These are phyloP conservation scores for Solanum lignicaule DNA, from an alignment of 257 asterid genomes.

Conservation along the genomic window DNA sequence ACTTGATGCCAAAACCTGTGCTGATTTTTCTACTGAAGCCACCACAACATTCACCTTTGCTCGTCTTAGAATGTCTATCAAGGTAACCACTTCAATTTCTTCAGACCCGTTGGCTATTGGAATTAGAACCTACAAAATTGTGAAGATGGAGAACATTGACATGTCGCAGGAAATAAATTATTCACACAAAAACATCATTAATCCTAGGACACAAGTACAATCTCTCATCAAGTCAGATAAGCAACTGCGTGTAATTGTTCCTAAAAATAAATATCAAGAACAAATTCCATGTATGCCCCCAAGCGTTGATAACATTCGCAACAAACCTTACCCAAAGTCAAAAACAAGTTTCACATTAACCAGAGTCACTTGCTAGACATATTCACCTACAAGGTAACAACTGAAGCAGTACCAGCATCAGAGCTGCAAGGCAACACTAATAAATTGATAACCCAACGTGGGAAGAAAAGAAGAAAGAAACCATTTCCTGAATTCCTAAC, in stretches of 20 bases:
- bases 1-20: slow-evolving; percentile 40
- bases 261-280: not conserved
- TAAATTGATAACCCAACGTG: not conserved
- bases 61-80: slow-evolving; percentile 68
- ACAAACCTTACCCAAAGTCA: not conserved
- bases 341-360: not conserved
- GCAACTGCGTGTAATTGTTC: not conserved
- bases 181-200: not conserved
- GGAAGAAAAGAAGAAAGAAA: not conserved
- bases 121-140: slow-evolving; percentile 56
- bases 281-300: not conserved
- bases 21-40: slow-evolving; percentile 69
- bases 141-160: not conserved
- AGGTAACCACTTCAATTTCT: slow-evolving; percentile 73
- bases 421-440: not conserved
- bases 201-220: not conserved
- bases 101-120: slow-evolving; percentile 89
- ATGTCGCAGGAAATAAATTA: not conserved
- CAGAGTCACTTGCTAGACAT: not conserved
- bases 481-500: not conserved
- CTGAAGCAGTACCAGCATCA: not conserved
- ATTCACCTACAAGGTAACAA: not conserved
- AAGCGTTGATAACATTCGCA: not conserved
- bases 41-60: slow-evolving; percentile 63
- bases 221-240: not conserved